Base-by-base conservation (phyloP, 192 early-diverging fungal species). In the Entomortierella chlamydospora region DNA sequence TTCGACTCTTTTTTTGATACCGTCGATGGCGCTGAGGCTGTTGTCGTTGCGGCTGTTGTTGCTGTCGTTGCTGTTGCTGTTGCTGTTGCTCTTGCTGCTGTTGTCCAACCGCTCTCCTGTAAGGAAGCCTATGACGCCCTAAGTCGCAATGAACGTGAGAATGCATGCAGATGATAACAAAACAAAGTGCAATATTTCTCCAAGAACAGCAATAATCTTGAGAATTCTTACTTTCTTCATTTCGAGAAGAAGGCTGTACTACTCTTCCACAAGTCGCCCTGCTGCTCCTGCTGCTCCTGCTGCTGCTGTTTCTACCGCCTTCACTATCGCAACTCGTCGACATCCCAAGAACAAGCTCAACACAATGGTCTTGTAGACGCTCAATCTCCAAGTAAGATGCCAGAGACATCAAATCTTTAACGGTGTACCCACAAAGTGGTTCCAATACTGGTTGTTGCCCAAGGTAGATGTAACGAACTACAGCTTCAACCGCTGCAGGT, bases 341-440 rank as follows among this genome's bases (percentile, higher is more conserved):
- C 18, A 31, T 61, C 1, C 76, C 76, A 13, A 79, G 54, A 0
- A 70, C 76, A 18, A 79, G 30, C 7, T 58, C 57, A 7, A 79
- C 57, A 29, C 76, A 79, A 49, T 64, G 30, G 23, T 79, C 63
- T 37, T 79, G 49, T 42, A 79, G 33, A 26, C 25, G 11, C 8
- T 64, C 49, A 22, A 70, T 54, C 51, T 61, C 61, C 17, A 79
- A 39, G n/a, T 70, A 79, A 0, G 62, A 39, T 1, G 76, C 55
- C 29, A 79, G 42, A 0, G 47, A 62, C 76, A 79, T 79, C 29
- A 79, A 47, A 66, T 79, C 76, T 43, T 79, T 79, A 28, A 79
- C 68, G 2, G 68, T 70, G 43, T 70, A 79, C 22, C 68, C 68
- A 17, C 68, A 70, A 17, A 34, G 29, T 0, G 76, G 61, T 12